Percentiles rank a stretch among this genome's conserved stretches.
Conservation (phyloP, 352 stramenopile genomes). For the Globisporangium canariense region DNA sequence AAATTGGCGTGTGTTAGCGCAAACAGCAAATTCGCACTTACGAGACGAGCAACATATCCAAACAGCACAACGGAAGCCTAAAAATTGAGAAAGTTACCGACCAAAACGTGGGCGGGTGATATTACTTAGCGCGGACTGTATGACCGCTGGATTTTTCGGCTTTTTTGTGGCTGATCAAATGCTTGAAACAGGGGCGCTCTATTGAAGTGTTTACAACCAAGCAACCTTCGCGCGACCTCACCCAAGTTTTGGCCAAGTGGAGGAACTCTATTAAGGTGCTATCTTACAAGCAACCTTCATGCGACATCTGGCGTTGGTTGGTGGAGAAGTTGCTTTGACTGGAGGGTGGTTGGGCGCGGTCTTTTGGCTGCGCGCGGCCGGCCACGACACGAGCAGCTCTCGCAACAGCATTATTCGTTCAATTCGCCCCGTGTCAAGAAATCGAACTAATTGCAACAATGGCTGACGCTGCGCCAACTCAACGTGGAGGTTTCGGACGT, state of each 20-base stretch:
- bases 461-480: conserved; percentile 72
- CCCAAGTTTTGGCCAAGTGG: too few relatives aligned
- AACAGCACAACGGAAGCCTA: too few relatives aligned
- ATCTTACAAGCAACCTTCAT: conserved; percentile 25
- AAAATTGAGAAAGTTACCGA: too few relatives aligned
- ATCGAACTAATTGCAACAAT: conserved; percentile 60
- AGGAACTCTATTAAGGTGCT: conserved; percentile 3
- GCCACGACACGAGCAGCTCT: too few relatives aligned
- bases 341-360: neutral
- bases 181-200: conserved; percentile 2
- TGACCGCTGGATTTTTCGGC: too few relatives aligned
- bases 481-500: conserved; percentile 93
- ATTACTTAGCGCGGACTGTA: too few relatives aligned
- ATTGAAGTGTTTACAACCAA: neutral
- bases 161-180: neutral
- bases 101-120: too few relatives aligned
- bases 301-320: conserved; percentile 35
- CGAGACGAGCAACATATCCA: too few relatives aligned
- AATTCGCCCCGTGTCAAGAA: conserved; percentile 70
- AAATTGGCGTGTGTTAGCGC: too few relatives aligned
- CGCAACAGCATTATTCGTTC: conserved; percentile 61
- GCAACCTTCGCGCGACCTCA: too few relatives aligned
- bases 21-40: too few relatives aligned
- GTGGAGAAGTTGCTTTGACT: conserved; percentile 20
- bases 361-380: neutral